Base-by-base conservation (phyloP, 176 grass and related monocot genomes). In the Oryza punctata region DNA sequence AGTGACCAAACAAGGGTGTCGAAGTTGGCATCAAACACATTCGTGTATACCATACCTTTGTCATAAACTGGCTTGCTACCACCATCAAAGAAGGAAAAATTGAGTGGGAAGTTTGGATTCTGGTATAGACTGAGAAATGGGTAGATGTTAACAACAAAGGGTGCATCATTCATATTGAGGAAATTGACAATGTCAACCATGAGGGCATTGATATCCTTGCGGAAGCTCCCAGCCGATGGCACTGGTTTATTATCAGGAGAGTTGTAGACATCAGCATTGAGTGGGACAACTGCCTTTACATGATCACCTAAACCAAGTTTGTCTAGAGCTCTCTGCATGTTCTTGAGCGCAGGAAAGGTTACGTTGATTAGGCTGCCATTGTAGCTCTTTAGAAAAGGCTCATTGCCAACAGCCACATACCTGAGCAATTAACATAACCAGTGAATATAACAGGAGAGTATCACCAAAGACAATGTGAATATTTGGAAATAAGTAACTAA, bases 341-440 rank as follows among this genome's bases (percentile, higher is more conserved):
- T 97, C 77, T 88, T 82, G 43, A 97, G 84, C 1, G 94, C 94
- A 24, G 94, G 94, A 83, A 94, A 97, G 1, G 90, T 94, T 28
- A 79, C 81, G 69, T 92, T 91, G 78, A 92, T 87, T 83, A 88
- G 94, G 44, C 82, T 73, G 8, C 82, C 87, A 67, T 94, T 88
- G 78, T 97, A 94, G 79, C 87, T 90, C 85, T 86, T 85, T 29
- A 97, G 85, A 69, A 97, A 97, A 19, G 94, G 94, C 52, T 97
- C 94, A 21, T 97, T 97, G 52, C 94, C 94, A 45, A 97, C 94
- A 75, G 91, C 94, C 10, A 97, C 94, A 77, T 97, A 92, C 73
- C 94, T 97, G 89, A 78, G 84, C 12, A 65, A 81, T 67, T 28
- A 88, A 65, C 63, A 84, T 41, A 77, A 67, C 9, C 33, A 69